Conservation (phyloP, 1,139 yeast genomes). For the Yamadazyma pseudoaaseri region DNA sequence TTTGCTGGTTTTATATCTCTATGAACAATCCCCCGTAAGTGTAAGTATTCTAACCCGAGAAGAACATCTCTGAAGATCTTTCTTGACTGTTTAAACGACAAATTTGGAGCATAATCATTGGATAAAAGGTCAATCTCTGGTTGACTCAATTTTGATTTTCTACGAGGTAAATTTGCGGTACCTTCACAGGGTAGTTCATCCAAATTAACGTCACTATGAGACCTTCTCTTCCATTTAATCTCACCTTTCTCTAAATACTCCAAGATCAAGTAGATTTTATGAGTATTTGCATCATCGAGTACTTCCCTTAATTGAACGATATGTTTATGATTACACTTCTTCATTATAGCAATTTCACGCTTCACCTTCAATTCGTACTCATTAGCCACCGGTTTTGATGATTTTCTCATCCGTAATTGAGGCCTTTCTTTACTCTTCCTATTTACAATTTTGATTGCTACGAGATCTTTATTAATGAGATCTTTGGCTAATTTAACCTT, state of each 20-base stretch:
- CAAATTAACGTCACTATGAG: slow-evolving; percentile 5
- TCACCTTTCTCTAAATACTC: slow-evolving; percentile 95
- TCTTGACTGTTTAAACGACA: slow-evolving; percentile 66
- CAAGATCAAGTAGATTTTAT: slow-evolving; percentile 85
- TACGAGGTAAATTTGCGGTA: slow-evolving; percentile 2
- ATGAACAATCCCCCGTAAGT: slow-evolving; percentile 91
- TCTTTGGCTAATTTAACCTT: slow-evolving; percentile 91
- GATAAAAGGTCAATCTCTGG: slow-evolving; percentile 41
- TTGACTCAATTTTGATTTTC: slow-evolving; percentile 14
- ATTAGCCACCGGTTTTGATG: slow-evolving; percentile 16
- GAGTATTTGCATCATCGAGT: slow-evolving; percentile 78
- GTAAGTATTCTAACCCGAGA: slow-evolving; percentile 88
- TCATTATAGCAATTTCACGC: slow-evolving; percentile 94
- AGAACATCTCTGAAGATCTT: slow-evolving; percentile 81
- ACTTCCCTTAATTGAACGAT: slow-evolving; percentile 87
- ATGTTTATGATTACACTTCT: slow-evolving; percentile 88
- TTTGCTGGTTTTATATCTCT: slow-evolving; percentile 98
- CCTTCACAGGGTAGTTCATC: slow-evolving; percentile 43
- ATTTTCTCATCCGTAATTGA: slow-evolving; percentile 47
- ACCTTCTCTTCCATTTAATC: slow-evolving; percentile 69
- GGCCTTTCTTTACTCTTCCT: slow-evolving; percentile 63
- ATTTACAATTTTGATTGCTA: slow-evolving; percentile 92
- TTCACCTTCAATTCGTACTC: slow-evolving; percentile 70
- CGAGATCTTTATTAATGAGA: slow-evolving; percentile 64
- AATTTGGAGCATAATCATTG: slow-evolving; percentile 51